Base-by-base conservation (phyloP, 495 filamentous ascomycete species). In the Aspergillus mulundensis region DNA sequence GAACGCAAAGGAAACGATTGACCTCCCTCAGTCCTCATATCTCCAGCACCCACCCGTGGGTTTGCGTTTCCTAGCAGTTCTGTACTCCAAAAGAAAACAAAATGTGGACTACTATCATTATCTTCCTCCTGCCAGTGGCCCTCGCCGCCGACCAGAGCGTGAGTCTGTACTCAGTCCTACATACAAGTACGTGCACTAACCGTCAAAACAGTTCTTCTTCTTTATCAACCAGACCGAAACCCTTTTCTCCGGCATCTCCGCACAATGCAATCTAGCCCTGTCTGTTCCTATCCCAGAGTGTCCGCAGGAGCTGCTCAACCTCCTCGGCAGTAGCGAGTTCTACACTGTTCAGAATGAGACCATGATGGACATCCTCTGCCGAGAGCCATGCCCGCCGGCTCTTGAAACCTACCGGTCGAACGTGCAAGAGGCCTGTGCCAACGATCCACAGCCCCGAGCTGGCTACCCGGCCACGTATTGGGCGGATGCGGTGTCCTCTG, bases 271-370 rank as follows among this genome's bases (percentile, higher is more conserved):
- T 18, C 28, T 34, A 16, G 21, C 46, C 46, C 46, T 30, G 1
- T 30, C 28, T 1, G 46, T 49, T 2, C 42, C 42, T 10, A 44
- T 44, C 18, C 42, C 42, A 21, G 42, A 44, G 20, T 44, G 42
- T n/a, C 42, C 42, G 18, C 42, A 44, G 18, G 42, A 44, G 42
- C 18, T 44, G 18, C 42, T 44, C 11, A 44, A 44, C 42, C 42
- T 44, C 11, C 42, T 44, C 1, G 18, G 42, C 7, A n/a, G 42
- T 5, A 44, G 42, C 42, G 19, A 44, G 16, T 44, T 44, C 42
- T 44, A 44, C 42, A 44, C 42, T 1, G 42, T 44, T 15, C 42
- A 44, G 42, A 44, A 44, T 44, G 42, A 44, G 14, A 44, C 42
- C 11, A 44, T 44, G 1, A 44, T 44, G 42, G 42, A 44, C 23